phyloP scores from a whole-genome alignment of 305 asterid genomes.

The Coffea humblotiana region DNA sequence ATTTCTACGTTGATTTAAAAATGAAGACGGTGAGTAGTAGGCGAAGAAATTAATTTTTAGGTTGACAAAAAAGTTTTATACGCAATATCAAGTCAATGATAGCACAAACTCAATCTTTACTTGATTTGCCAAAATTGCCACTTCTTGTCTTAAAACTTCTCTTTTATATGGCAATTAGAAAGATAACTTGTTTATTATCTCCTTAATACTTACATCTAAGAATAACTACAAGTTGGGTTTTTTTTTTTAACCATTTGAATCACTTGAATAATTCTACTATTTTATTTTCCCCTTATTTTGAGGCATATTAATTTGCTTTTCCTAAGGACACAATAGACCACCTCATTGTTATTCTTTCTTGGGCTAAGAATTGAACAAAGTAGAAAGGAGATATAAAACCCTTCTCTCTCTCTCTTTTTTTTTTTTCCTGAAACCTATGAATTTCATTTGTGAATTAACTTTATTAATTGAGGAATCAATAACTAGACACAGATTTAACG shows the following conservation, averaged over 20 bases:
- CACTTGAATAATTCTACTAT: background rate
- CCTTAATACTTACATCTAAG: background rate
- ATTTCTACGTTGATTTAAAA: too few relatives aligned
- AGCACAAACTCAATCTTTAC: background rate
- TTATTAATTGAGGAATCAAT: too few relatives aligned
- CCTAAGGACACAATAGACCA: background rate
- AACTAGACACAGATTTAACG: too few relatives aligned
- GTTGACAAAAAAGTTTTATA: too few relatives aligned
- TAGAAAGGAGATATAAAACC: background rate
- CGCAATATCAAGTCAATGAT: background rate
- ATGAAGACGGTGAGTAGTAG: background rate
- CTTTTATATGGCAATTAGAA: background rate
- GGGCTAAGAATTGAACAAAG: background rate
- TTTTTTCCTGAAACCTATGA: too few relatives aligned
- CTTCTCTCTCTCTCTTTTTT: too few relatives aligned
- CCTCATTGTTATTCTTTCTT: too few relatives aligned
- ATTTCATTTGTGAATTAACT: background rate
- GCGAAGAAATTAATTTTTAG: background rate
- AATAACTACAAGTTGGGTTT: background rate
- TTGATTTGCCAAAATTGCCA: background rate
- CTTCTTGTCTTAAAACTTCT: background rate
- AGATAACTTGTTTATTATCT: background rate
- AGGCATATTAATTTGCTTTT: background rate
- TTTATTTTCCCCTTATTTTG: background rate
- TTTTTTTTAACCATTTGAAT: background rate